Base-by-base conservation (phyloP, 208 protist species). In the Acanthamoeba sp. region DNA sequence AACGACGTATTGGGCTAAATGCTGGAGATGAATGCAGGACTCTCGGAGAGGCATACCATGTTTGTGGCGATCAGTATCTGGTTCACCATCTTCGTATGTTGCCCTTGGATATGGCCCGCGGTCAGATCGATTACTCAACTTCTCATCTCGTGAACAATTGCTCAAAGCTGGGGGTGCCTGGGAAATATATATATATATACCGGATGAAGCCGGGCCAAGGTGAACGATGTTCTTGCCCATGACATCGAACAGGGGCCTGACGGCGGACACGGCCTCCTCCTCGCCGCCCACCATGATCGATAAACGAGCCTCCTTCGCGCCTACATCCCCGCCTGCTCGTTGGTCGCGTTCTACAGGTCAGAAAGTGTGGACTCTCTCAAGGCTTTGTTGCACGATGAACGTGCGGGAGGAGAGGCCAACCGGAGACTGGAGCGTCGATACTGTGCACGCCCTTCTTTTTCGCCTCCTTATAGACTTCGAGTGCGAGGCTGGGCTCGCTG, bases 31-130 rank as follows among this genome's bases (percentile, higher is more conserved):
- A 57, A 57, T 12, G 1, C 12, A 57, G 50, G 1, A 57, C 50
- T 16, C 45, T 16, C 45, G 12, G 9, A 50, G 9, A 50, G 16
- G 22, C 50, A 20, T 22, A 57, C 97, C 98, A 99, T 99, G 95
- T 97, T 98, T 38, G 97, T 97, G 14, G 98, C 98, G 48, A 99
- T 98, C 96, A 99, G 98, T 64, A 99, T 99, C 96, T 99, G 99
- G 93, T 99, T 99, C 22, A 97, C 97, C 80, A 98, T 98, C 95
- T 99, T 99, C 95, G 98, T 99, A 93, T 99, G 98, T 97, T 99
- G 99, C 24, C 99, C 98, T 5, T 96, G 96, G 0, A 98, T 98
- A 27, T 36, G 36, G 10, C n/a, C n/a, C n/a, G n/a, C n/a, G n/a
- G n/a, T n/a, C n/a, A n/a, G n/a, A n/a, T n/a, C n/a, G n/a, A n/a